A percentile compares a stretch with the other conserved stretches of the same genome.
These are phyloP conservation scores for Oldenlandia corymbosa DNA, from an alignment of 257 asterid genomes.

Conservation along the genomic window DNA sequence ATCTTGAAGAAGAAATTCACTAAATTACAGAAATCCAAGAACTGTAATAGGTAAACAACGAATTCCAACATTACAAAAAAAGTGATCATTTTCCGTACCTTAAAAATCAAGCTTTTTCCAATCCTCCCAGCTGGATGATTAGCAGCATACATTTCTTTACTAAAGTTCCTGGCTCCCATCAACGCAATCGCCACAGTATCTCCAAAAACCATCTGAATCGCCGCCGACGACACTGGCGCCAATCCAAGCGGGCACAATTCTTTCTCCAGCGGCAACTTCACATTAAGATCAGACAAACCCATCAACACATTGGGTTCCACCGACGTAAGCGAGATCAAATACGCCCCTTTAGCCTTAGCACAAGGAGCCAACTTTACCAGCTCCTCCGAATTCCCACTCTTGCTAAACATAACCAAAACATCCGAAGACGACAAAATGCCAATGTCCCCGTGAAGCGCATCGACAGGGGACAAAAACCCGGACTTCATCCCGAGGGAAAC, in stretches of 20 bases:
- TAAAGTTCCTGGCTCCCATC: slow-evolving; percentile 77
- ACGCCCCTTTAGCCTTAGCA: slow-evolving; percentile 82
- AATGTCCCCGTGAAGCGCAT: slow-evolving; percentile 95
- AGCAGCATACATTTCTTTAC: slow-evolving; percentile 76
- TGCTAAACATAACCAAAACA: slow-evolving; percentile 79
- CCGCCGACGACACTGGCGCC: slow-evolving; percentile 61
- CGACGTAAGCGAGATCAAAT: slow-evolving; percentile 77
- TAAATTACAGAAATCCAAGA: too few species aligned
- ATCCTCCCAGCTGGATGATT: slow-evolving; percentile 59
- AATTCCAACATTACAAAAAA: background rate
- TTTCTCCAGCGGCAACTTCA: slow-evolving; percentile 86
- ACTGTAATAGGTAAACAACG: background rate
- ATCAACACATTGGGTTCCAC: slow-evolving; percentile 60
- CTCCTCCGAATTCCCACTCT: slow-evolving; percentile 85
- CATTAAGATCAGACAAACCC: slow-evolving; percentile 66
- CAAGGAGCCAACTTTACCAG: slow-evolving; percentile 78
- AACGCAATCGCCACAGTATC: slow-evolving; percentile 89
- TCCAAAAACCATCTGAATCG: slow-evolving; percentile 61
- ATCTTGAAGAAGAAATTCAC: background rate
- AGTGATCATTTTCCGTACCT: slow-evolving; percentile 31
- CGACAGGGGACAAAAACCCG: slow-evolving; percentile 76
- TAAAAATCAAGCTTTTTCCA: slow-evolving; percentile 58
- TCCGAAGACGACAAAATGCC: slow-evolving; percentile 64
- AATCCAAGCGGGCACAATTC: slow-evolving; percentile 91
- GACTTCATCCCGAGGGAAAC: slow-evolving; percentile 75